Conservation (phyloP, 2,329 filamentous ascomycete species). For the Mariannaea sp. region DNA sequence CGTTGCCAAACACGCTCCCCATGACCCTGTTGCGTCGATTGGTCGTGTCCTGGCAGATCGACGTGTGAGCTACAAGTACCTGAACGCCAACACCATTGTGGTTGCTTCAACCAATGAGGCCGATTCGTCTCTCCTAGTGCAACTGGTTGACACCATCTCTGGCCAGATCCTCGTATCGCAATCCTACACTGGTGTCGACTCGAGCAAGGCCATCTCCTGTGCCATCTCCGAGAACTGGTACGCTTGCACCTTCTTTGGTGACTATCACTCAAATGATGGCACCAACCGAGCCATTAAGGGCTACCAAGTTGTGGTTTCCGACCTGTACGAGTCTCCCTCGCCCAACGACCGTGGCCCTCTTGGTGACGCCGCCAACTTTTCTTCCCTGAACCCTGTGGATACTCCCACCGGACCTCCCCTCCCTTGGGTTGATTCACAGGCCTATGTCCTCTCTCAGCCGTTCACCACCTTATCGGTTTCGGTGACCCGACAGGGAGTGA, state of each 20-base stretch:
- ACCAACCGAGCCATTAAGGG: slow-evolving; percentile 69
- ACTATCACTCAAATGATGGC: slow-evolving; percentile 62
- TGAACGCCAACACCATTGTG: slow-evolving; percentile 85
- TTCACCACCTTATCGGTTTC: slow-evolving; percentile 82
- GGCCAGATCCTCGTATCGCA: slow-evolving; percentile 77
- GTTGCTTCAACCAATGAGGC: slow-evolving; percentile 70
- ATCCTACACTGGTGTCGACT: slow-evolving; percentile 74
- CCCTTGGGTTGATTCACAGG: slow-evolving; percentile 78
- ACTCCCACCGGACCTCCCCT: slow-evolving; percentile 59
- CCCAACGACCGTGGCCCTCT: slow-evolving; percentile 85
- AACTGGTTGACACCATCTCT: slow-evolving; percentile 84
- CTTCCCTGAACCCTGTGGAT: slow-evolving; percentile 71
- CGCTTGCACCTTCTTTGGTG: slow-evolving; percentile 76
- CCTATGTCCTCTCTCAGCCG: slow-evolving; percentile 79
- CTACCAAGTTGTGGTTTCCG: slow-evolving; percentile 82
- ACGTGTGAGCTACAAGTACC: slow-evolving; percentile 95
- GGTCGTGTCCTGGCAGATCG: slow-evolving; percentile 91
- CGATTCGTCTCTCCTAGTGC: slow-evolving; percentile 67
- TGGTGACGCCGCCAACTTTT: slow-evolving; percentile 72
- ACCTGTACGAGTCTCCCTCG: slow-evolving; percentile 85
- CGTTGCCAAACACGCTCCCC: slow-evolving; percentile 69
- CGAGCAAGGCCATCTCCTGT: slow-evolving; percentile 73
- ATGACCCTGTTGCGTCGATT: slow-evolving; percentile 92
- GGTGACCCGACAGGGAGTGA: slow-evolving; percentile 90
- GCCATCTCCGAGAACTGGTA: slow-evolving; percentile 95